These are phyloP conservation scores for Teratosphaeriaceae sp. DNA, from an alignment of 2,329 filamentous ascomycete genomes.

Conservation along the genomic window DNA sequence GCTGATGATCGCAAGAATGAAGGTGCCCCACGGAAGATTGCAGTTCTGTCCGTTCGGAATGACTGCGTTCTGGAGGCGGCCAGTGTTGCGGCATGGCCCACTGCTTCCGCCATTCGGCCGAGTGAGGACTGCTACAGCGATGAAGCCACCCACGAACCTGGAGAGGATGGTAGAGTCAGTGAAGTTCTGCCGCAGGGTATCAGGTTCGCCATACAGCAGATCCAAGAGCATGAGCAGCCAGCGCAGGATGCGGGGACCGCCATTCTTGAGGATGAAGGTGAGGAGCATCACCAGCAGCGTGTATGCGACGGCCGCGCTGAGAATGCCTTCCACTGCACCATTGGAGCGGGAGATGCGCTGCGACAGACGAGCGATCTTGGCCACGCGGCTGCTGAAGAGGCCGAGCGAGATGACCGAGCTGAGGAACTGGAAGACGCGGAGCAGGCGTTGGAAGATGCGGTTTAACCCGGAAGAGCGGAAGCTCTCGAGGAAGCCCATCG, in stretches of 20 bases:
- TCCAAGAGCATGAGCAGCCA: constrained; percentile 38
- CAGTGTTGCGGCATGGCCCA: constrained; percentile 2
- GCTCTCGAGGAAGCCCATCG: constrained; percentile 4
- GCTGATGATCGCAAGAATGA: constrained; percentile 39
- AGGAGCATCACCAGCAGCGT: constrained; percentile 34
- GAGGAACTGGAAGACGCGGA: constrained; percentile 39
- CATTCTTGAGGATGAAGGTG: constrained; percentile 28
- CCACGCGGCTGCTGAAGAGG: constrained; percentile 37
- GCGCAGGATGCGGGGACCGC: constrained; percentile 29
- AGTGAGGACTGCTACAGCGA: constrained; percentile 38
- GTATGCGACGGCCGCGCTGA: constrained; percentile 40
- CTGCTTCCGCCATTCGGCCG: constrained; percentile 3
- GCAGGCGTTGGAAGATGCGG: constrained; percentile 27
- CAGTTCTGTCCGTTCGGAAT: constrained; percentile 27
- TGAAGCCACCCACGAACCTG: constrained; percentile 37
- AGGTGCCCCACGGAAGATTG: constrained; percentile 38
- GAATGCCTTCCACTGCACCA: constrained; percentile 40
- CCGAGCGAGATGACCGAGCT: constrained; percentile 38
- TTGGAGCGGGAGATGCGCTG: constrained; percentile 30
- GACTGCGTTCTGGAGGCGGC: constrained; percentile 3
- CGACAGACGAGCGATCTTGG: constrained; percentile 35
- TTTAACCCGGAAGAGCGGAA: constrained; percentile 10
- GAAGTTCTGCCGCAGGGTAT: neutral
- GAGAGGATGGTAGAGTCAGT: neutral
- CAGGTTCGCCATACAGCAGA: constrained; percentile 9